Base-by-base conservation (phyloP, 345 rosid species). In the Hypericum perforatum region DNA sequence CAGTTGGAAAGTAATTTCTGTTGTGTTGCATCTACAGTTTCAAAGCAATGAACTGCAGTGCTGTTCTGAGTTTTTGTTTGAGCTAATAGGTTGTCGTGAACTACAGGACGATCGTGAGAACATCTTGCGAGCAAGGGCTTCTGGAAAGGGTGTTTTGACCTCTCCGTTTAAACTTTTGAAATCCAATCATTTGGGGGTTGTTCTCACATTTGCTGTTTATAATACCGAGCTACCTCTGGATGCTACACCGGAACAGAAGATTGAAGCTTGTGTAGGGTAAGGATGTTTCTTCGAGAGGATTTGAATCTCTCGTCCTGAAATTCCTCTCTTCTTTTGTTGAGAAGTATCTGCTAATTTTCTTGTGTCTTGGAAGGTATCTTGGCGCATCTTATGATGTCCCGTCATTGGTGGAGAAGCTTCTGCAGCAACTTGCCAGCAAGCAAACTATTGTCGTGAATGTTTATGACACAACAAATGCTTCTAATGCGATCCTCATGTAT, bases 341-440 rank as follows among this genome's bases (percentile, higher is more conserved):
- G 38, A 43, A 14, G 41, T 45, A 63, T 32, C 53, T 38, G 40
- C 45, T 11, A 41, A 56, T 8, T 58, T 32, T 43, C 40, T 11
- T 58, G 13, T 13, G 39, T n/a, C 47, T 53, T 39, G n/a, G 60
- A 63, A 91, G 98, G 71, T 91, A 91, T 69, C 76, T 88, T 6
- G 98, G 98, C 43, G 98, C 96, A 54, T 82, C 98, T 49, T 91
- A 91, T 71, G 98, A 91, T 78, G 82, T 91, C 53, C 96, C 92
- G 43, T 91, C 95, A 9, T 72, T 91, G 53, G 98, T 91, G 71
- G 90, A 91, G 77, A 87, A 85, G 74, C 95, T 87, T 60, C 80
- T 91, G 71, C 89, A 79, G 57, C 98, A 91, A 71, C 96, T 91
- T 65, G 95, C 96, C 37, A 79, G 98, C 78, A 85, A 85, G 70